Evolutionary conservation across 768 basidiomycete species (phyloP), one percentile per base, ranked within the genome.

Genomic region (Hygrophoropsis aurantiaca): DNA sequence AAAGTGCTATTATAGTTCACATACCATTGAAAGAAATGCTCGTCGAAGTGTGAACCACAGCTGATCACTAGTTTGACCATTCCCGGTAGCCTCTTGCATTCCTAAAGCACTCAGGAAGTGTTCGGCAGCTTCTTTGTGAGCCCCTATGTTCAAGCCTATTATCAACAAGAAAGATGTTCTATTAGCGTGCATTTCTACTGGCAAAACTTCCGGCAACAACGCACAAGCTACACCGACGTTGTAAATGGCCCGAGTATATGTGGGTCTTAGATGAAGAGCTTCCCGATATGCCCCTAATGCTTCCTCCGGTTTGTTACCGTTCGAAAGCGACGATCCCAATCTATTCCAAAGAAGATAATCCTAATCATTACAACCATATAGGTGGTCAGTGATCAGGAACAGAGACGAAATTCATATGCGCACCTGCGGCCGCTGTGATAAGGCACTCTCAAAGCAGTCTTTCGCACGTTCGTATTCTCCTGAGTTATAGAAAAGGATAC

Each of bases 271-370:
- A 58, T 83, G 85, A 20, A 99, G 75, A 0, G 97, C 97, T 63
- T 94, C 84, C 49, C 89, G 78, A 64, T 99, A 97, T 11, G 87
- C 89, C 13, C 87, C 87, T 8, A 93, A 70, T 3, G 95, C 94
- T 64, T 94, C 92, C 65, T 98, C 97, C 0, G 97, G 93, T 52
- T 90, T 87, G 54, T 81, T 90, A 1, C 91, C 93, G 62, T 99
- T 99, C 5, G 94, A 95, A 20, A 99, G 75, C 4, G 87, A 91
- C 2, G 94, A 97, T 5, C 97, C 97, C 11, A 97, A 72, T 42
- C 97, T 75, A 65, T 99, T 99, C 97, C 97, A 99, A 11, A 98
- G 66, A 5, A 93, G 71, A 65, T 93, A 98, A 67, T 99, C 97
- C 88, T 82, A 49, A 13, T 39, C 37, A 38, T 18, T 9, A 15